A percentile compares a stretch with the other conserved stretches of the same genome.
These are phyloP conservation scores for grape (Vitis vinifera) DNA, from an alignment of 164 flowering plant species.

Conservation along the genomic window ASM3070453v1 NC_081818.1:6656001-6656500, in stretches of 20 bases:
- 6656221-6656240: not conserved
- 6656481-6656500: slow-evolving; percentile 33
- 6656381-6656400: slow-evolving; percentile 2
- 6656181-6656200: slow-evolving; percentile 1
- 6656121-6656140: too few species aligned
- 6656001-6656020: too few species aligned
- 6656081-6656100: too few species aligned
- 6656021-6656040: too few species aligned
- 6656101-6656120: too few species aligned
- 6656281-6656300: slow-evolving; percentile 71
- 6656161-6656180: slow-evolving; percentile 2
- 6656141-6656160: not conserved
- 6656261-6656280: slow-evolving; percentile 32
- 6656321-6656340: slow-evolving; percentile 64
- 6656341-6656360: slow-evolving; percentile 74
- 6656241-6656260: not conserved
- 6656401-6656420: not conserved
- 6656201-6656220: not conserved
- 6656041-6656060: too few species aligned
- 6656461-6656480: slow-evolving; percentile 16
- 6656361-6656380: slow-evolving; percentile 76
- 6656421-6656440: not conserved
- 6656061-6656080: too few species aligned
- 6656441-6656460: not conserved
- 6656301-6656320: slow-evolving; percentile 65